A percentile compares a stretch with the other conserved stretches of the same genome.
These are phyloP conservation scores for Quillaja saponaria DNA, from an alignment of 306 rosid species.

Conservation along the genomic window DNA sequence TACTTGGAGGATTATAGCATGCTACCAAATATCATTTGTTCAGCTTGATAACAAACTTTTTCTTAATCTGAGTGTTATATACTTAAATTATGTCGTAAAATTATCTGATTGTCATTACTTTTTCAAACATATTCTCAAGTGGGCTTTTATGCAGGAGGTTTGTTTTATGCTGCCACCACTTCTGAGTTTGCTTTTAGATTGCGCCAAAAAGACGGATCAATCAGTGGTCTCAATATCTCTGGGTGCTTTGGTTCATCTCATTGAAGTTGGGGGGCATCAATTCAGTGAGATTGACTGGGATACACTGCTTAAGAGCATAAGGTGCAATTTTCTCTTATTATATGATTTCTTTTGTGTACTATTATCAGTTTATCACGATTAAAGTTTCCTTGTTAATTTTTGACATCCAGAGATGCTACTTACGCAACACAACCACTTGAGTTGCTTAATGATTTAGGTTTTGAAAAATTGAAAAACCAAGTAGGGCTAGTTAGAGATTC, in stretches of 20 bases:
- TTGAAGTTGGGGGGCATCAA: conserved; percentile 99
- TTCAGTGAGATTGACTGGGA: conserved; percentile 95
- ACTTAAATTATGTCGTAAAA: conserved; percentile 6
- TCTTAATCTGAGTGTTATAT: conserved; percentile 10
- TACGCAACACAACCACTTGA: conserved; percentile 97
- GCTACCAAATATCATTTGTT: conserved; percentile 16
- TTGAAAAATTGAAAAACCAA: conserved; percentile 59
- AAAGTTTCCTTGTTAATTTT: no score
- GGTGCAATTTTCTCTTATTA: conserved; percentile 45
- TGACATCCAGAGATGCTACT: conserved; percentile 75
- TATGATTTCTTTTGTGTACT: conserved; percentile 30
- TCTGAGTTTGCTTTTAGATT: conserved; percentile 86
- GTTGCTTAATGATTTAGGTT: conserved; percentile 77
- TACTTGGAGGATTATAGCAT: conserved; percentile 10
- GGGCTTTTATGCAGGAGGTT: conserved; percentile 73
- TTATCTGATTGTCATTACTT: conserved; percentile 17
- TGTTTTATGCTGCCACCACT: conserved; percentile 97
- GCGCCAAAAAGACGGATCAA: conserved; percentile 97
- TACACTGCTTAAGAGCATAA: conserved; percentile 84
- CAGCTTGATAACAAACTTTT: conserved; percentile 8
- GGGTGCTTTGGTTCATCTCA: conserved; percentile 95
- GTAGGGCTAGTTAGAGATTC: conserved; percentile 46
- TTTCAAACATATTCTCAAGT: conserved; percentile 14
- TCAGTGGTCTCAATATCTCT: conserved; percentile 96
- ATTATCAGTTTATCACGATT: conserved; percentile 3